Evolutionary conservation across 208 protist species (phyloP).

Genomic region (Crithidia sp.): DNA sequence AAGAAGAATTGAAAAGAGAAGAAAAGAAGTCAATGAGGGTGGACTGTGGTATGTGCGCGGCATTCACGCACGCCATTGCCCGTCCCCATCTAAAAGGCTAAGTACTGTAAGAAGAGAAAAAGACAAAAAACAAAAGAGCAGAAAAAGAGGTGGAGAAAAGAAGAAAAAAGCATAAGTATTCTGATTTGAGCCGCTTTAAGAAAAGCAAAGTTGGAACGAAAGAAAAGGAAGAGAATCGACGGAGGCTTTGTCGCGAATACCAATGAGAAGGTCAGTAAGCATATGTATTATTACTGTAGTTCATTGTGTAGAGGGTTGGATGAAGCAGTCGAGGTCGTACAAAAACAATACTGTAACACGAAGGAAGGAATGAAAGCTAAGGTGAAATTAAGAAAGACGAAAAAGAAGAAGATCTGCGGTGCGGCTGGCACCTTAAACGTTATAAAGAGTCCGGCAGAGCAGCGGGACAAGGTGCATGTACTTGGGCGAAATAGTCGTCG

Average conservation of each 20-base stretch:
- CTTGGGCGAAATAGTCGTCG: not conserved
- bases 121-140: not conserved
- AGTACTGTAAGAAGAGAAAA: not conserved
- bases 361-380: no score
- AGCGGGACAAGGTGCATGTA: conserved; percentile 15
- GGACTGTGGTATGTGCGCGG: no score
- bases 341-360: no score
- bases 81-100: no score
- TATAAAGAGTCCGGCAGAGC: not conserved
- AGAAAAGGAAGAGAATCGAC: not conserved
- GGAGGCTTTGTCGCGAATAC: not conserved
- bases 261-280: not conserved
- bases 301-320: no score
- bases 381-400: no score
- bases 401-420: no score
- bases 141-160: not conserved
- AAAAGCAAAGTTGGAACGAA: not conserved
- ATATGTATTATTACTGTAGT: not conserved
- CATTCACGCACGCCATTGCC: no score
- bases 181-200: not conserved
- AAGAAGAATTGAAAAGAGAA: no score
- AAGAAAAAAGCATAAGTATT: not conserved
- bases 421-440: no score
- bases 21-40: no score
- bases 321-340: no score